Evolutionary conservation across 2,329 filamentous ascomycete species (phyloP).

Genomic region (Colletotrichum agaves): DNA sequence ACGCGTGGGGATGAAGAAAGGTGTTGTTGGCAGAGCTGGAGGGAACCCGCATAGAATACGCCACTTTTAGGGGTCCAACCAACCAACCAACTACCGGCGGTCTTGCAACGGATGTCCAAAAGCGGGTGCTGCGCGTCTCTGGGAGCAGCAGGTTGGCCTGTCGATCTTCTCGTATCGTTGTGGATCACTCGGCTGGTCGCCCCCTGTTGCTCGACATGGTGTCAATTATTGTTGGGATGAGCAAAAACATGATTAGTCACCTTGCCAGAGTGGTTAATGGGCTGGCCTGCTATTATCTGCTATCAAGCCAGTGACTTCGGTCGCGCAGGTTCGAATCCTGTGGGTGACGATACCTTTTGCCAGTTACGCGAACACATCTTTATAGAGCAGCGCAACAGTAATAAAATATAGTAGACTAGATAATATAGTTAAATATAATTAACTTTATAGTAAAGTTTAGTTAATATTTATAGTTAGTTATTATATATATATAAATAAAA

Average conservation of each 20-base stretch:
- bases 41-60: not conserved
- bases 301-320: slow-evolving; percentile 34
- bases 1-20: not conserved
- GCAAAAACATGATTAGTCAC: slow-evolving; percentile 21
- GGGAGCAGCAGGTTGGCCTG: not conserved
- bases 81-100: not conserved
- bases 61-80: slow-evolving; percentile 1
- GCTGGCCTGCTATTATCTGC: slow-evolving; percentile 33
- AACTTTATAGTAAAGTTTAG: too few relatives aligned
- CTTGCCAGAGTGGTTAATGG: slow-evolving; percentile 38
- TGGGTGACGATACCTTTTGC: slow-evolving; percentile 19
- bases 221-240: too few relatives aligned
- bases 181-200: rapidly evolving
- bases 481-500: too few relatives aligned
- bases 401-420: too few relatives aligned
- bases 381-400: too few relatives aligned
- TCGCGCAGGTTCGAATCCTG: slow-evolving; percentile 38
- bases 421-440: too few relatives aligned
- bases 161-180: not conserved
- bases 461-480: too few relatives aligned
- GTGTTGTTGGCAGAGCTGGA: not conserved
- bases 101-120: rapidly evolving
- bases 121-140: not conserved
- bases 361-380: not conserved
- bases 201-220: not conserved